Base-by-base conservation (phyloP, 2,329 filamentous ascomycete genomes). In the Epichloe hybrida region DNA sequence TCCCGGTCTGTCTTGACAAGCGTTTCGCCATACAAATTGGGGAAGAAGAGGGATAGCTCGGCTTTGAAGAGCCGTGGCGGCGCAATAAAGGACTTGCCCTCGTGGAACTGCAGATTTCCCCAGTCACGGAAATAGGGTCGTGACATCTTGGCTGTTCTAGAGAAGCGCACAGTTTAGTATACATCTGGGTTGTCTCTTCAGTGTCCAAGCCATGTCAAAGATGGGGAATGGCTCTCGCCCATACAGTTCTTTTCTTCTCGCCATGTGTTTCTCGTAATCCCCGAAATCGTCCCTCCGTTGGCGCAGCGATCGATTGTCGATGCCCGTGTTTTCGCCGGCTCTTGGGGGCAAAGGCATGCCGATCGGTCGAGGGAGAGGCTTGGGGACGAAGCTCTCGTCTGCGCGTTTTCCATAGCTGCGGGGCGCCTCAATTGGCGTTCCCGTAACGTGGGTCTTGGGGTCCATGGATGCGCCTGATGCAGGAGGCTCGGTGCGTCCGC, bases 41-140 rank as follows among this genome's bases (percentile, higher is more conserved):
- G 93, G 70, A 98, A 96, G 73, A 86, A 97, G 56, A 96, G 78
- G 5, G 91, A 85, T 48, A 82, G 77, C 39, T 94, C 87, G 56
- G 77, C 77, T 61, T 83, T 85, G 75, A 97, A 97, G 46, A 91
- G 76, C n/a, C 84, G 76, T 4, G 86, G 80, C 38, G 91, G 91
- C 20, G 88, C 83, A 48, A 91, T 72, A 70, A 96, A 98, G 23
- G 88, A 88, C 69, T 98, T 98, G 61, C 93, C 93, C 60, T 89
- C 81, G 69, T 93, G 83, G 57, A 83, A 77, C 49, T 76, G 75
- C 67, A 96, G 79, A 69, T 94, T 93, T 53, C 80, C 80, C 86
- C 89, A 96, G 74, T 98, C 91, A 66, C 89, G 86, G 72, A 95
- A 98, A 69, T 98, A 98, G 2, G 91, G 90, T 52, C 87, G 86